Evolutionary conservation across 2,329 filamentous ascomycete genomes (phyloP).

Genomic region (Emergomyces pasteurianus): DNA sequence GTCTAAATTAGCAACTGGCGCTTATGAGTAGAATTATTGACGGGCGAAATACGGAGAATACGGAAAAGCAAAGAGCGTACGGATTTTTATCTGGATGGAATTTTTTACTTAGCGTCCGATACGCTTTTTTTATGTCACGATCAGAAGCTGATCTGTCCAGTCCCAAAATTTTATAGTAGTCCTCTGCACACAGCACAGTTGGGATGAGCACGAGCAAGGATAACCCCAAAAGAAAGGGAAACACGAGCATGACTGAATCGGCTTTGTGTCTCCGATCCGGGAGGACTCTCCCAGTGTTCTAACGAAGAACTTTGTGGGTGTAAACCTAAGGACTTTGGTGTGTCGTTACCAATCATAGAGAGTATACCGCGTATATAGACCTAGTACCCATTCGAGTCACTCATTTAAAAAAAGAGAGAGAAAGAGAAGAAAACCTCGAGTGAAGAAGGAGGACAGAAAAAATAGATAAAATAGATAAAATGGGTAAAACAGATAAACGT

Average conservation of each 20-base stretch:
- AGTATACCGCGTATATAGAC: neutral
- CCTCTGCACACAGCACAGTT: constrained; percentile 31
- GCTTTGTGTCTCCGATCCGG: neutral
- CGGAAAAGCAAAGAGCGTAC: constrained; percentile 39
- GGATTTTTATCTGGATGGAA: constrained; percentile 98
- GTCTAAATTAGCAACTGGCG: neutral
- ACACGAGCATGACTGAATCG: constrained; percentile 21
- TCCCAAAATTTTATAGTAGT: constrained; percentile 59
- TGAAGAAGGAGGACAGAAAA: neutral
- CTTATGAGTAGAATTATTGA: neutral
- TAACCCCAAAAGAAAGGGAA: constrained; percentile 22
- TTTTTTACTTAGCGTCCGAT: constrained; percentile 84
- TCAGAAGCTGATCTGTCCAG: constrained; percentile 69
- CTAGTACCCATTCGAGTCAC: neutral
- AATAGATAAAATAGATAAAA: neutral
- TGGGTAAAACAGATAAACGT: neutral
- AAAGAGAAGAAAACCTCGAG: neutral
- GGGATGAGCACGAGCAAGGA: constrained; percentile 26
- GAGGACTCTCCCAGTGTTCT: neutral
- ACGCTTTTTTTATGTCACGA: constrained; percentile 84
- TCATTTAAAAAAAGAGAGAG: neutral
- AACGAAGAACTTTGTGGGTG: neutral
- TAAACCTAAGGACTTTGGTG: neutral
- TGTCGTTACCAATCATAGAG: neutral
- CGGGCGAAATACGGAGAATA: neutral